Conservation (phyloP, 2,329 filamentous ascomycete genomes). For the Metarhizium anisopliae region DNA sequence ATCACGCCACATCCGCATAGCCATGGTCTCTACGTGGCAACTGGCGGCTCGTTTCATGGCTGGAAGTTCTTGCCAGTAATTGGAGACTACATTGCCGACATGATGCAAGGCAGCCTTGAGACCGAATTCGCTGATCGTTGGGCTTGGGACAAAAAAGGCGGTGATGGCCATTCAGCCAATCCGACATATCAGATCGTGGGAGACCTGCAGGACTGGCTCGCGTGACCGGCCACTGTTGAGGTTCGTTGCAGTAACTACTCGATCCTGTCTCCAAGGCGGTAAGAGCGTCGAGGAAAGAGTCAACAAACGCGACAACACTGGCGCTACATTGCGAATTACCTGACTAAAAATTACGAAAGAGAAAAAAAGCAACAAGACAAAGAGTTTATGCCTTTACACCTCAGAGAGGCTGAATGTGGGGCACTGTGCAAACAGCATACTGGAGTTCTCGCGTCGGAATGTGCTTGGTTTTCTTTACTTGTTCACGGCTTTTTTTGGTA, state of each 20-base stretch:
- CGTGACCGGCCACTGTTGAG: constrained; percentile 10
- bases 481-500: neutral
- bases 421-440: neutral
- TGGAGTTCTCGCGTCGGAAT: neutral
- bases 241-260: neutral
- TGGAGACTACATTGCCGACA: constrained; percentile 48
- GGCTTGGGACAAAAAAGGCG: constrained; percentile 36
- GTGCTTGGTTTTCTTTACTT: neutral
- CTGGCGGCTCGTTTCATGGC: constrained; percentile 54
- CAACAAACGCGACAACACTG: neutral
- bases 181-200: constrained; percentile 32
- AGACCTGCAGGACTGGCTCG: constrained; percentile 29
- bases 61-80: constrained; percentile 58
- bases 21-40: constrained; percentile 48
- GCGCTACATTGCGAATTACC: neutral
- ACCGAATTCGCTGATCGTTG: constrained; percentile 29
- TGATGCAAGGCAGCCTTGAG: constrained; percentile 33
- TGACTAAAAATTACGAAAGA: neutral
- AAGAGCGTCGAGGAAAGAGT: neutral
- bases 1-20: constrained; percentile 43
- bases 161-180: constrained; percentile 30
- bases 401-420: neutral
- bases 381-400: neutral
- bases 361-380: neutral
- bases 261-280: neutral